phyloP scores from a whole-genome alignment of 2,329 filamentous ascomycete species.

The Penicillium italicum region DNA sequence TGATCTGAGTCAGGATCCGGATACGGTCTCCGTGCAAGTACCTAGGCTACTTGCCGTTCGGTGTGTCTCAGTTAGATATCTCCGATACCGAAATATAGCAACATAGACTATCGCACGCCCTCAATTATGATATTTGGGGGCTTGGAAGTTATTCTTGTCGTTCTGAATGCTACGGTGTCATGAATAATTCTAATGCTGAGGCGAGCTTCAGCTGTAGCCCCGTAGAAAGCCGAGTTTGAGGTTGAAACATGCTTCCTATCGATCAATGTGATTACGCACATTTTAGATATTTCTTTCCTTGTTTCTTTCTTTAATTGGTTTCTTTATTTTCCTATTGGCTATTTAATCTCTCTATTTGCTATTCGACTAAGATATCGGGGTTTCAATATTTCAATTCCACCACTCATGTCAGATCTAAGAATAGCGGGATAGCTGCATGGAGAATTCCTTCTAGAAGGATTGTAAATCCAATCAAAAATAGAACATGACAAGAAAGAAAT shows the following conservation, averaged over 20 bases:
- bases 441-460: conserved; percentile 3
- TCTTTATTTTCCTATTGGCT: background rate
- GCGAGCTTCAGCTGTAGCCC: conserved; percentile 5
- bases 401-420: conserved; percentile 14
- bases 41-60: background rate
- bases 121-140: background rate
- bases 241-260: conserved; percentile 14
- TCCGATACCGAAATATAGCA: background rate
- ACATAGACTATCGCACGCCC: background rate
- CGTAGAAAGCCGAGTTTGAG: conserved; percentile 1
- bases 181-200: background rate
- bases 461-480: background rate
- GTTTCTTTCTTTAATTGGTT: background rate
- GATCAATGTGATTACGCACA: background rate
- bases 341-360: background rate
- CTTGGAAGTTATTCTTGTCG: background rate
- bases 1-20: conserved; percentile 16
- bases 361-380: background rate
- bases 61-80: background rate
- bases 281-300: background rate
- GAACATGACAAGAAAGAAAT: background rate
- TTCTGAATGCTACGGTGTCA: conserved; percentile 2
- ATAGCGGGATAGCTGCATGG: conserved; percentile 6
- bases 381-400: background rate
- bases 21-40: background rate